These are phyloP conservation scores for Effrenium voratum DNA, from an alignment of 73 alveolate genomes.

Conservation along the genomic window DNA sequence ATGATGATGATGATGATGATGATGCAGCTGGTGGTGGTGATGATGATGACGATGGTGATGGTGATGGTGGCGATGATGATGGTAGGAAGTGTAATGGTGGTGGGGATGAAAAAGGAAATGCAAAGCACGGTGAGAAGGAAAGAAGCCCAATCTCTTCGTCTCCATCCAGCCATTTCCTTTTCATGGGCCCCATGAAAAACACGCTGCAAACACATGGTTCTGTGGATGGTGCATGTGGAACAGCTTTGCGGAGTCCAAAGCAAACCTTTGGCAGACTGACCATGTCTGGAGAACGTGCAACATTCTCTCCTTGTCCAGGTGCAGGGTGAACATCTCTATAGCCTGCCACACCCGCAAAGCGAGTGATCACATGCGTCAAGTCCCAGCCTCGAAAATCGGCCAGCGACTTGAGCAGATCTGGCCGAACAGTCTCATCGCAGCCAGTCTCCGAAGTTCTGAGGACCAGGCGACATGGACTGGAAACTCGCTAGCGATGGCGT, in stretches of 20 bases:
- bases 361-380: not conserved
- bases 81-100: not conserved
- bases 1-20: not conserved
- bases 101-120: not conserved
- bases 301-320: not conserved
- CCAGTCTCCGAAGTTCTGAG: not conserved
- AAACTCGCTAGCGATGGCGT: constrained; percentile 38
- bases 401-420: constrained; percentile 79
- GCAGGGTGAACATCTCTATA: not conserved
- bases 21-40: not conserved
- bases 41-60: not conserved
- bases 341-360: not conserved
- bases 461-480: constrained; percentile 41
- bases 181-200: not conserved
- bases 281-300: not conserved
- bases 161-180: not conserved
- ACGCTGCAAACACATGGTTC: not conserved
- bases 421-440: no score
- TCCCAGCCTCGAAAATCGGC: constrained; percentile 69
- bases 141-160: not conserved
- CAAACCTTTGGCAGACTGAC: not conserved
- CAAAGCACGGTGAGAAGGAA: not conserved
- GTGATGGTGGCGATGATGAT: not conserved
- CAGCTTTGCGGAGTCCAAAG: not conserved
- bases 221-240: not conserved